These are phyloP conservation scores for Zhuliangozyma parablackwelliae DNA, from an alignment of 1,139 yeast species.

Conservation along the genomic window DNA sequence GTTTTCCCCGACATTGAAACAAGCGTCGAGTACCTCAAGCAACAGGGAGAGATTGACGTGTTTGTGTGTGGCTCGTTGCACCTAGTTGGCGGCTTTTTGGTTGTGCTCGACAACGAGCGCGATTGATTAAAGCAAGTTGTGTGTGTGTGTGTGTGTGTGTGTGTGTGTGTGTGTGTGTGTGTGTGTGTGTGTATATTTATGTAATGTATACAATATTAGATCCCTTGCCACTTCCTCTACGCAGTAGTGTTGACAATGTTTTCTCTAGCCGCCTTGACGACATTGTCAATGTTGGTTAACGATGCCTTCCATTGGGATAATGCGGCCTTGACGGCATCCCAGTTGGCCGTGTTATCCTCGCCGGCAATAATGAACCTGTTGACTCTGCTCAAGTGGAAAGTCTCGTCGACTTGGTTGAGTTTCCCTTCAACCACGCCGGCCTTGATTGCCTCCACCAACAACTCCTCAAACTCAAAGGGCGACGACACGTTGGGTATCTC, in stretches of 20 bases:
- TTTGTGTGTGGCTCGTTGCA: constrained; percentile 94
- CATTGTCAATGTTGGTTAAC: constrained; percentile 39
- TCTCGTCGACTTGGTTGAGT: constrained; percentile 42
- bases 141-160: too few species aligned
- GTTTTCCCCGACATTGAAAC: constrained; percentile 76
- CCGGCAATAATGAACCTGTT: constrained; percentile 42
- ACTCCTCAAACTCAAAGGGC: constrained; percentile 36
- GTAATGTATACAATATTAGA: neutral
- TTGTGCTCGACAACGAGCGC: constrained; percentile 61
- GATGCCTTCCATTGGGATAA: constrained; percentile 40
- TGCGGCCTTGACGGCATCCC: constrained; percentile 33
- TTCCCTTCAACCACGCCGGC: constrained; percentile 45
- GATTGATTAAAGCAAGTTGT: constrained; percentile 15
- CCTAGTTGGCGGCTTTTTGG: constrained; percentile 88
- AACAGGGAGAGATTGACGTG: constrained; percentile 53
- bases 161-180: too few species aligned
- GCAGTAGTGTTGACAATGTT: constrained; percentile 31
- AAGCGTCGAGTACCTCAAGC: constrained; percentile 52
- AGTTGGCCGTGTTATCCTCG: constrained; percentile 29
- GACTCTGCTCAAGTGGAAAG: constrained; percentile 42
- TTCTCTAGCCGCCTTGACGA: constrained; percentile 43
- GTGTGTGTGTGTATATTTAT: neutral
- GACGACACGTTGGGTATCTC: constrained; percentile 36
- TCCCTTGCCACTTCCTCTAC: constrained; percentile 9
- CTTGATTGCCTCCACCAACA: constrained; percentile 42